Percentiles rank a stretch among this genome's conserved stretches.
Evolutionary conservation across 1,284 basidiomycete genomes (phyloP).

Genomic region (Ceratobasidium theobromae): DNA sequence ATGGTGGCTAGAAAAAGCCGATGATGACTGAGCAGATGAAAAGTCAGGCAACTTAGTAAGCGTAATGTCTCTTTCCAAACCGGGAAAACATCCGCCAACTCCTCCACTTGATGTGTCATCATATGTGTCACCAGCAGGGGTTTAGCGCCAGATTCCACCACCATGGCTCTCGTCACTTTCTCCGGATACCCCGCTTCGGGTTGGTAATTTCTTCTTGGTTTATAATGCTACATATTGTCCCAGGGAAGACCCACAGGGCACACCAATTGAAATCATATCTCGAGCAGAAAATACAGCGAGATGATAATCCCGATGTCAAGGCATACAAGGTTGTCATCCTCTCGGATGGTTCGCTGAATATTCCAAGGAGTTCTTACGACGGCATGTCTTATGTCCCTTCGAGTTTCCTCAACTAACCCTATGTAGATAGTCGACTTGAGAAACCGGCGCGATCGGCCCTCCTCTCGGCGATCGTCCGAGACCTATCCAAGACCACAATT

Average conservation of each 20-base stretch:
- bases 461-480: constrained; percentile 83
- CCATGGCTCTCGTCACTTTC: constrained; percentile 92
- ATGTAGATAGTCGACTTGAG: constrained; percentile 74
- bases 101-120: neutral
- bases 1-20: neutral
- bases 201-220: neutral
- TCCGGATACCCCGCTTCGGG: constrained; percentile 71
- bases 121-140: neutral
- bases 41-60: neutral
- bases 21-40: neutral
- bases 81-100: neutral
- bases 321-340: constrained; percentile 64
- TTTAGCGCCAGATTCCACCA: neutral
- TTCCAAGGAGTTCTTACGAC: constrained; percentile 70
- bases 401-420: neutral
- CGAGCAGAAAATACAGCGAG: constrained; percentile 53
- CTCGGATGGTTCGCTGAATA: constrained; percentile 73
- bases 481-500: constrained; percentile 70
- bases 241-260: constrained; percentile 81
- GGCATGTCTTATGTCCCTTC: constrained; percentile 51
- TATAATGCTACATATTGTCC: constrained; percentile 44
- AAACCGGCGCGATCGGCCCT: constrained; percentile 86
- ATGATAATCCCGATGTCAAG: constrained; percentile 47
- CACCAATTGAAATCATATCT: constrained; percentile 66
- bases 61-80: too few species aligned